Conservation (phyloP, 345 rosid genomes). For the Citrus trifoliata region DNA sequence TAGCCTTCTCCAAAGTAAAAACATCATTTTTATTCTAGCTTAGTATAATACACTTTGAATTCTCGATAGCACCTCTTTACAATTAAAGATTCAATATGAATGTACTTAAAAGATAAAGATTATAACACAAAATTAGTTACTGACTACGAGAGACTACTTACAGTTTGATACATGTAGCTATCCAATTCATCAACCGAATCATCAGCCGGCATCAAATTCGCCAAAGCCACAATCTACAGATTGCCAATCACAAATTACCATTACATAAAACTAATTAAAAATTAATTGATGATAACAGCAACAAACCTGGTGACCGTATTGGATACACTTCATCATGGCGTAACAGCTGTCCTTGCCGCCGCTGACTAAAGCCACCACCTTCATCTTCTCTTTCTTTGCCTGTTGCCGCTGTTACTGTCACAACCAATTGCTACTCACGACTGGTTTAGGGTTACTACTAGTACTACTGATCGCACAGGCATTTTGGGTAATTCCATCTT, state of each 20-base stretch:
- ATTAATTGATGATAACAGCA: neutral
- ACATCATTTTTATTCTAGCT: neutral
- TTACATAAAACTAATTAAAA: neutral
- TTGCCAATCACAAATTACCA: neutral
- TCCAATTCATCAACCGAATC: constrained; percentile 88
- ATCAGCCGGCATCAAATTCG: constrained; percentile 81
- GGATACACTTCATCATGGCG: constrained; percentile 89
- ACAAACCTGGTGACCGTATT: constrained; percentile 77
- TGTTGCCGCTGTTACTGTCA: neutral
- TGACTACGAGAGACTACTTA: constrained; percentile 17
- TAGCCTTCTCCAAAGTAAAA: neutral
- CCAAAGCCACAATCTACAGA: constrained; percentile 80
- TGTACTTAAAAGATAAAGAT: neutral
- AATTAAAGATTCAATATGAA: neutral
- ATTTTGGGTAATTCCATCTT: neutral
- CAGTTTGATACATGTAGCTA: constrained; percentile 94
- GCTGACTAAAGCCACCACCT: constrained; percentile 92
- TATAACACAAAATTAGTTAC: neutral
- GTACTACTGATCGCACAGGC: neutral
- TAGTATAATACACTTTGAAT: neutral
- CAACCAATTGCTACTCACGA: neutral
- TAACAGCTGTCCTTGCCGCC: constrained; percentile 98
- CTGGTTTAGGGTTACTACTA: neutral
- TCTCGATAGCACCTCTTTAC: neutral
- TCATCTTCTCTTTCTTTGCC: constrained; percentile 41